Percentiles rank a stretch among this genome's conserved stretches.
phyloP scores from a whole-genome alignment of 768 basidiomycete genomes.

The Solioccasus polychromus region DNA sequence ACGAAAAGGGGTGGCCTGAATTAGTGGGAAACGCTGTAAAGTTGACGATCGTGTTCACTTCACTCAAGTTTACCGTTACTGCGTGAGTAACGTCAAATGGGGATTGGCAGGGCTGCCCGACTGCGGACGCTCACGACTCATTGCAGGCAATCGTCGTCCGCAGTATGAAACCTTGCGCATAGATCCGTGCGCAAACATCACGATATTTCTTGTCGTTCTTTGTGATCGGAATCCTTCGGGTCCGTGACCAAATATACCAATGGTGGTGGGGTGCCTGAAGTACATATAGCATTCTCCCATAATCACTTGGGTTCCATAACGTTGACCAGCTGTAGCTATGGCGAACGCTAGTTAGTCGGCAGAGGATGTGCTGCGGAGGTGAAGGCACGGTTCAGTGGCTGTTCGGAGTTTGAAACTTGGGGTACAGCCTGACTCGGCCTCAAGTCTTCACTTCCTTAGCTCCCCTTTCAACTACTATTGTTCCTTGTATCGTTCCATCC shows the following conservation, averaged over 20 bases:
- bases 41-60: constrained; percentile 31
- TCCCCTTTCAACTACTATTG: background rate
- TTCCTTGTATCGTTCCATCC: background rate
- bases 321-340: no score
- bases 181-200: no score
- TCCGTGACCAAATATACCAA: background rate
- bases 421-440: constrained; percentile 3
- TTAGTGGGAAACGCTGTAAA: constrained; percentile 33
- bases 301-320: no score
- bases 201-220: no score
- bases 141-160: constrained; percentile 27
- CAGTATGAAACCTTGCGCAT: no score
- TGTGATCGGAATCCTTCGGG: background rate
- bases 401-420: constrained; percentile 24
- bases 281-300: background rate
- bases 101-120: background rate
- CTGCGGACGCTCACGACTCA: constrained; percentile 10
- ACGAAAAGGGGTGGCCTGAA: constrained; percentile 33
- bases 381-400: background rate
- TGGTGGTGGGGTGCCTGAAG: background rate
- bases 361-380: no score
- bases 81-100: constrained; percentile 20
- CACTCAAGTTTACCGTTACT: constrained; percentile 33
- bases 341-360: background rate
- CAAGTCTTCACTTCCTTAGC: background rate